phyloP scores from a whole-genome alignment of 495 filamentous ascomycete genomes.

The Amniculicola lignicola region DNA sequence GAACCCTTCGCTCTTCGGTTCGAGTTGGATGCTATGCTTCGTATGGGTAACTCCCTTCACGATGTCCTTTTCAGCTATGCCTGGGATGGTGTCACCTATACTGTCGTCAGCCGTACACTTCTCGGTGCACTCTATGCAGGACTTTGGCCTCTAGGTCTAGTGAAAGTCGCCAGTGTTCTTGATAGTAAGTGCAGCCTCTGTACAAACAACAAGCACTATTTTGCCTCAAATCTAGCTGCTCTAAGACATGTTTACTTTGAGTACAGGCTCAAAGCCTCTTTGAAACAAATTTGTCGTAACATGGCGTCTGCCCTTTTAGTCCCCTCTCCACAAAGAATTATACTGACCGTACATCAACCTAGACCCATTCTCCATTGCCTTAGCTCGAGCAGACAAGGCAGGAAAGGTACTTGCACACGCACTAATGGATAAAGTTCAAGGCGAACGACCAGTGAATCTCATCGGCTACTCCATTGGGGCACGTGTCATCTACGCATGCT shows the following conservation, averaged over 20 bases:
- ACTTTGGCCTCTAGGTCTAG: constrained; percentile 33
- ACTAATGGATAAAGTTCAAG: constrained; percentile 33
- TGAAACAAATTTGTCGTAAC: no score
- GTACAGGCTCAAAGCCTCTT: no score
- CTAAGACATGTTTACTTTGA: no score
- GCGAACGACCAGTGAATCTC: constrained; percentile 34
- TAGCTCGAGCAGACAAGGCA: constrained; percentile 36
- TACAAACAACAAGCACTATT: no score
- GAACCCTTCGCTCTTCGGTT: constrained; percentile 36
- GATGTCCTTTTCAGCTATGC: constrained; percentile 33
- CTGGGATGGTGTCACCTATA: constrained; percentile 32
- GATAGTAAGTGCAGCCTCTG: no score
- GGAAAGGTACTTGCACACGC: constrained; percentile 36
- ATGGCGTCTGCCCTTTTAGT: no score
- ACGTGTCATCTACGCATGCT: constrained; percentile 33
- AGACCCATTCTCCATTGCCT: constrained; percentile 35
- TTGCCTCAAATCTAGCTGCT: no score
- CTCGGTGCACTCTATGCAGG: constrained; percentile 33
- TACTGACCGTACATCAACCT: no score
- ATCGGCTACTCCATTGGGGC: constrained; percentile 36
- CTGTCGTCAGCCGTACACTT: constrained; percentile 31
- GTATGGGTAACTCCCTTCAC: constrained; percentile 34
- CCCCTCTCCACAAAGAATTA: no score
- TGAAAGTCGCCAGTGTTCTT: constrained; percentile 31
- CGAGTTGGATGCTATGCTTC: constrained; percentile 35